Percentiles rank a stretch among this genome's conserved stretches.
Evolutionary conservation across 2,329 filamentous ascomycete species (phyloP).

Genomic region (Pseudogymnoascus sp.): DNA sequence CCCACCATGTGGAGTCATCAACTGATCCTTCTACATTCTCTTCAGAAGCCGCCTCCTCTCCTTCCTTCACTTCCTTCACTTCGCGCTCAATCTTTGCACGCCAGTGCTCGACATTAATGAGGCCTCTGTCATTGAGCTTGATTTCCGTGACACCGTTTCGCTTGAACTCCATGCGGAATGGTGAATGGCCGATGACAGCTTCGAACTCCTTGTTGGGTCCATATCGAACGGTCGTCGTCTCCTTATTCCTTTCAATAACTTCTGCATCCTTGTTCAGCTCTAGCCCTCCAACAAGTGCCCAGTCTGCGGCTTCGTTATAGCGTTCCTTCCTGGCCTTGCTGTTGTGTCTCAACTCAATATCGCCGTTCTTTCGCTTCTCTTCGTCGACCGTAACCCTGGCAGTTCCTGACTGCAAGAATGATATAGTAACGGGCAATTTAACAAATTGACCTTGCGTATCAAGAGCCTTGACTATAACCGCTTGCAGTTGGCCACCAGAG

Average conservation of each 20-base stretch:
- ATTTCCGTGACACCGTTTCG: constrained; percentile 75
- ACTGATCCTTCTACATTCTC: constrained; percentile 38
- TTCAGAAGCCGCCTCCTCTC: constrained; percentile 37
- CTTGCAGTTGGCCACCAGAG: constrained; percentile 72
- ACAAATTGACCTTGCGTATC: constrained; percentile 59
- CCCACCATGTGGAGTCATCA: constrained; percentile 94
- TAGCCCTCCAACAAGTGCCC: constrained; percentile 77
- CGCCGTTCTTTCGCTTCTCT: constrained; percentile 78
- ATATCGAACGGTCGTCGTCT: constrained; percentile 69
- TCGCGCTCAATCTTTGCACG: constrained; percentile 67
- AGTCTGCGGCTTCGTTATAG: constrained; percentile 85
- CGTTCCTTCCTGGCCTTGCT: constrained; percentile 83
- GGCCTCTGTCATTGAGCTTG: constrained; percentile 80
- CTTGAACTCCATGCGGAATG: constrained; percentile 81
- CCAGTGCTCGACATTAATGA: constrained; percentile 95
- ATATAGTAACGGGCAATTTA: constrained; percentile 73
- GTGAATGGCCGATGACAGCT: constrained; percentile 73
- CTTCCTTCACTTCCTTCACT: constrained; percentile 31
- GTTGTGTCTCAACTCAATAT: constrained; percentile 78
- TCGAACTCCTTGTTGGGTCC: constrained; percentile 70
- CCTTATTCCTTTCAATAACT: constrained; percentile 56
- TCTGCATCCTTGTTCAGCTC: constrained; percentile 65
- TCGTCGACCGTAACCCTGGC: constrained; percentile 87
- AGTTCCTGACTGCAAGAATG: constrained; percentile 83
- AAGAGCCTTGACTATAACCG: constrained; percentile 73